These are phyloP conservation scores for Sporothrix inflata DNA, from an alignment of 2,329 filamentous ascomycete species.

Conservation along the genomic window DNA sequence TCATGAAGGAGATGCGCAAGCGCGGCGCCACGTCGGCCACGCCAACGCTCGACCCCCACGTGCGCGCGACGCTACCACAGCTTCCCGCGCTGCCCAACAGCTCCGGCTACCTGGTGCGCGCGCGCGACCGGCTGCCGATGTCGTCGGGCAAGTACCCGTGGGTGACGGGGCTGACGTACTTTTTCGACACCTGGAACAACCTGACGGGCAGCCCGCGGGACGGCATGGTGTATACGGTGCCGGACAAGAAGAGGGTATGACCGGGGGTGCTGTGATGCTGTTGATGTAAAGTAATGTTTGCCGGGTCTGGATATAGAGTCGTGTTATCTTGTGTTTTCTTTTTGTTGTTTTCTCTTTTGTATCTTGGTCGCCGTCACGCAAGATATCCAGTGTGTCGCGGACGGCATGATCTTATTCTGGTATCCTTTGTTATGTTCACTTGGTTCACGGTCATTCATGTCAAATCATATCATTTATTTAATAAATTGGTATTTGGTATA, in stretches of 20 bases:
- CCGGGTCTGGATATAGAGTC: neutral
- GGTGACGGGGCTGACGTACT: conserved; percentile 36
- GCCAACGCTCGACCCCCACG: conserved; percentile 34
- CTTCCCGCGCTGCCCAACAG: conserved; percentile 35
- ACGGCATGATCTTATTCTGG: neutral
- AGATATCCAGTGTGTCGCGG: conserved; percentile 3
- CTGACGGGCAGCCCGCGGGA: conserved; percentile 28
- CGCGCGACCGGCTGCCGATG: conserved; percentile 37
- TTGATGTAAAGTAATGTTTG: neutral
- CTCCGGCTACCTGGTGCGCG: conserved; percentile 38
- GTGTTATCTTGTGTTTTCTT: neutral
- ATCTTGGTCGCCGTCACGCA: neutral
- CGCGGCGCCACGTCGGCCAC: conserved; percentile 34
- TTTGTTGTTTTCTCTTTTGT: neutral
- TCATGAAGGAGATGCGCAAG: conserved; percentile 32
- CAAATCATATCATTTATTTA: neutral
- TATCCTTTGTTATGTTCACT: neutral
- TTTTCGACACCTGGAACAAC: conserved; percentile 40
- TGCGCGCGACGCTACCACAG: conserved; percentile 32
- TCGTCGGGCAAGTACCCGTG: conserved; percentile 38
- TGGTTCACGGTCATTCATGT: neutral
- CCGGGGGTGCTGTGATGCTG: neutral
- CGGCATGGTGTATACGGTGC: conserved; percentile 32
- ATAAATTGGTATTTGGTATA: conserved; percentile 1
- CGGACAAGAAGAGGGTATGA: conserved; percentile 28